Percentiles rank a stretch among this genome's conserved stretches.
Conservation (phyloP, 2,329 filamentous ascomycete species). For the Dichotomopilus funicola region DNA sequence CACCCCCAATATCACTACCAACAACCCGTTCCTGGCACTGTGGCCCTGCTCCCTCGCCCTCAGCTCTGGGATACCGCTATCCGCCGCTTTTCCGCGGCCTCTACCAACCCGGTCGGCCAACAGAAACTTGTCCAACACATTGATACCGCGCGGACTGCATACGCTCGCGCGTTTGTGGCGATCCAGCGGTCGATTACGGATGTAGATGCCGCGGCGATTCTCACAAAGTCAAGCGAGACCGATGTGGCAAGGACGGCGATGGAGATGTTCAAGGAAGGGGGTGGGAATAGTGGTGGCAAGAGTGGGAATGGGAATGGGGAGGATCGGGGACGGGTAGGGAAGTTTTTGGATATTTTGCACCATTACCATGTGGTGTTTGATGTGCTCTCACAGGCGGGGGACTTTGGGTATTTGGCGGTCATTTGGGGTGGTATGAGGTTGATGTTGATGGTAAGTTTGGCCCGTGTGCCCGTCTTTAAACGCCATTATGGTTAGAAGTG, state of each 20-base stretch:
- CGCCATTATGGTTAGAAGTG: background rate
- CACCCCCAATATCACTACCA: no score
- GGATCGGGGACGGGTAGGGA: constrained; percentile 6
- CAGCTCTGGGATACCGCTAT: constrained; percentile 12
- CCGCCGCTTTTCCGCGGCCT: constrained; percentile 24
- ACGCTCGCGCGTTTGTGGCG: constrained; percentile 18
- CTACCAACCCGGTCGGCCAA: constrained; percentile 10
- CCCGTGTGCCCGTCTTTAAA: background rate
- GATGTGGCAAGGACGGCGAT: constrained; percentile 21
- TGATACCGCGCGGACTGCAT: constrained; percentile 18
- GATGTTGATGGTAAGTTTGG: constrained; percentile 9
- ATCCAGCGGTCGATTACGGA: constrained; percentile 17
- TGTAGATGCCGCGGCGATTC: constrained; percentile 11
- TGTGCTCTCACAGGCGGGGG: constrained; percentile 23
- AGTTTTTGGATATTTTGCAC: constrained; percentile 22
- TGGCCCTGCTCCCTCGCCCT: background rate
- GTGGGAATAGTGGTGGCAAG: no score
- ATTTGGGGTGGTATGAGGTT: constrained; percentile 23
- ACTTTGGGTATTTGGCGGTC: constrained; percentile 22
- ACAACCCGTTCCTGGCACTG: background rate
- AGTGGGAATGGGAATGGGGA: background rate
- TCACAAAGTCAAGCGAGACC: constrained; percentile 13
- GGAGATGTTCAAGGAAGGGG: constrained; percentile 11
- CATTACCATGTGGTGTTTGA: constrained; percentile 24
- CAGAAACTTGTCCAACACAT: constrained; percentile 7